Conservation (phyloP, 352 stramenopile species). For the Globisporangium abappressorium region DNA sequence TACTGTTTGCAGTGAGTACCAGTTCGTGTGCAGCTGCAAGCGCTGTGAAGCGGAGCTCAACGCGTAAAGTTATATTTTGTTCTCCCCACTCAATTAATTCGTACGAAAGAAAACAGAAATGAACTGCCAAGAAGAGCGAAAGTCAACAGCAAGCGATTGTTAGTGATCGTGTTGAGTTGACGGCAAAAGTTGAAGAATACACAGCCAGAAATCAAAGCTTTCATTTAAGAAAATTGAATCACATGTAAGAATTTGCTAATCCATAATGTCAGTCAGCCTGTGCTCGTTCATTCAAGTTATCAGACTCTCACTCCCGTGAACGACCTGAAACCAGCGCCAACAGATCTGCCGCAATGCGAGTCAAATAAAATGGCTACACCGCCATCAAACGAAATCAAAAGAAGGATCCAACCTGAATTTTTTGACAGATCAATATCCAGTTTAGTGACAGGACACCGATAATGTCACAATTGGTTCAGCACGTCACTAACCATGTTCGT, state of each 20-base stretch:
- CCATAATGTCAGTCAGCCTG: no score
- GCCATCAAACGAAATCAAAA: no score
- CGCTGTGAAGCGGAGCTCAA: constrained; percentile 63
- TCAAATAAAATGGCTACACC: no score
- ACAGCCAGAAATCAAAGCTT: neutral
- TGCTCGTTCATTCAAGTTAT: no score
- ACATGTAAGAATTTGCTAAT: neutral
- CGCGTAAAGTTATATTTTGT: constrained; percentile 26
- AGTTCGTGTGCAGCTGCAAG: constrained; percentile 72
- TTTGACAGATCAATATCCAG: no score
- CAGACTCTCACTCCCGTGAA: no score
- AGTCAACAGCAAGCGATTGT: neutral
- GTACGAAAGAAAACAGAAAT: neutral
- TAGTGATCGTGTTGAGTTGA: neutral
- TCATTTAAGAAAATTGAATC: neutral
- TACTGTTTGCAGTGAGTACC: constrained; percentile 54
- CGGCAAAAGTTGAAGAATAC: neutral
- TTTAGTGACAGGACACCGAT: no score
- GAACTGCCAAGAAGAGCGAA: neutral
- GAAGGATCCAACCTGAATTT: no score
- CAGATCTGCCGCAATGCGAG: no score
- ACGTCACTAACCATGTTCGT: no score
- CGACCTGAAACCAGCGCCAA: no score
- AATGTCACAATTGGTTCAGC: no score
- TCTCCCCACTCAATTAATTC: neutral